Percentiles rank a stretch among this genome's conserved stretches.
phyloP scores from a whole-genome alignment of 768 basidiomycete genomes.

The Grammothele lineata region DNA sequence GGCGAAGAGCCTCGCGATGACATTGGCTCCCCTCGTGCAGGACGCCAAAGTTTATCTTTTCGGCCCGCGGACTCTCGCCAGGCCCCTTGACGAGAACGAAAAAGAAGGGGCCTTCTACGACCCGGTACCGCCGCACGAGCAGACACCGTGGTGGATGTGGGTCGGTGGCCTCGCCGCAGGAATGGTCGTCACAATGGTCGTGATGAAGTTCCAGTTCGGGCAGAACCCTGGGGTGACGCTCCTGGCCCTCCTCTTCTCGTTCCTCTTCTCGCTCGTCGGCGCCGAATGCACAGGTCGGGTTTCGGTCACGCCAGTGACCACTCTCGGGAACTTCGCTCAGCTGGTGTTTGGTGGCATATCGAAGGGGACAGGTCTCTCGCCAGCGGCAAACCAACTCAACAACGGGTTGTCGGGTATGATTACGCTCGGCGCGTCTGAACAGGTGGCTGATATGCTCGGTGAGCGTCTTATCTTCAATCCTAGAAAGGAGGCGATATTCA shows the following conservation, averaged over 20 bases:
- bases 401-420: conserved; percentile 21
- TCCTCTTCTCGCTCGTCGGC: conserved; percentile 21
- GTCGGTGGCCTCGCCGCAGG: conserved; percentile 13
- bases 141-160: conserved; percentile 19
- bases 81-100: neutral
- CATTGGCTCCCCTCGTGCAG: neutral
- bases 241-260: conserved; percentile 19
- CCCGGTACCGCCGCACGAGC: conserved; percentile 17
- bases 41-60: neutral
- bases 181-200: conserved; percentile 16
- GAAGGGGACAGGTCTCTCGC: conserved; percentile 12
- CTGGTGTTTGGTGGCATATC: conserved; percentile 20
- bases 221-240: conserved; percentile 21
- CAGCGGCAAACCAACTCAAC: conserved; percentile 15
- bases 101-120: conserved; percentile 14
- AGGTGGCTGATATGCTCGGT: conserved; percentile 21
- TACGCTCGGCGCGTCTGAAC: conserved; percentile 21
- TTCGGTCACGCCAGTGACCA: conserved; percentile 21
- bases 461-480: neutral
- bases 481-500: neutral
- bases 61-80: no score
- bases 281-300: conserved; percentile 20
- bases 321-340: conserved; percentile 19
- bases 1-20: conserved; percentile 7
- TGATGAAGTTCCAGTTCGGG: conserved; percentile 21